Base-by-base conservation (phyloP, 345 rosid genomes). In the Geranium rotundifolium region DNA sequence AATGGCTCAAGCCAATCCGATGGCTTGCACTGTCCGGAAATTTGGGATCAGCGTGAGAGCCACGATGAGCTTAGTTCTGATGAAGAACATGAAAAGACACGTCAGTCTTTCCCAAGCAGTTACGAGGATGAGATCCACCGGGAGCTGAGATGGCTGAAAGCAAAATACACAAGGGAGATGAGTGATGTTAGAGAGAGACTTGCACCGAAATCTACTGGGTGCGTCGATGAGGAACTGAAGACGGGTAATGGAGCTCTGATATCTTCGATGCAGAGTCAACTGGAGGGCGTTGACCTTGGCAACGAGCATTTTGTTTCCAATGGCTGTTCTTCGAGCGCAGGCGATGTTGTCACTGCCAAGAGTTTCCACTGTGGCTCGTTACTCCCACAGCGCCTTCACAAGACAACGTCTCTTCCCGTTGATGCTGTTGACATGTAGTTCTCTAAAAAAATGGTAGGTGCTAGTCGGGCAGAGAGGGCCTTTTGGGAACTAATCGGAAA, bases 101-200 rank as follows among this genome's bases (percentile, higher is more conserved):
- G 27, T 23, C 27, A 23, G 27, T 23, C 27, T 23, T 23, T 23
- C 27, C 27, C 27, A 2, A 23, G 27, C n/a, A 18, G 34, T 57
- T 70, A 80, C 15, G 93, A 85, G 82, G 87, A 84, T 63, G 97
- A 89, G 68, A 84, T 87, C 6, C 78, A 86, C 75, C 81, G 82
- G 76, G 97, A 93, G 56, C 62, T 85, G 52, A 89, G 96, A 71
- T 89, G 97, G 97, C 88, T 89, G 7, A 92, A 92, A 74, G 97
- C 95, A 12, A 89, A 85, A 60, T 86, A 83, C 62, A 83, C 83
- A 57, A 73, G 85, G 66, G 84, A 76, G 68, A 75, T 81, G 4
- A 82, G 61, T 69, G 88, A 80, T 65, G 79, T 84, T 57, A 80
- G 73, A 62, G 62, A 81, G 49, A 59, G 76, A 46, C 66, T 65